Conservation (phyloP, 441 rosid species). For the Bruguiera hainesii region DNA sequence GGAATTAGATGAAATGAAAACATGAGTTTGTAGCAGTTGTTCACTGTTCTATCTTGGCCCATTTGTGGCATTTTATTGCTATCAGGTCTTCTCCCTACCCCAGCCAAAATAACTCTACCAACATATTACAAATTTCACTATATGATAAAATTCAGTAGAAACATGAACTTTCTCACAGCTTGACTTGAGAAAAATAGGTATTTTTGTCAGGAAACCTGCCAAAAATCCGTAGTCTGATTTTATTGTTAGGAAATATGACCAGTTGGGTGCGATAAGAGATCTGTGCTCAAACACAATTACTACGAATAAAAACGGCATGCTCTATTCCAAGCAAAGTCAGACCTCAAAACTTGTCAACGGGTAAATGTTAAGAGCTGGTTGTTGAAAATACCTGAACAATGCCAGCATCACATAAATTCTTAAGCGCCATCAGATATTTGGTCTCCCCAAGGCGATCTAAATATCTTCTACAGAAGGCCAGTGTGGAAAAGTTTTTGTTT, state of each 20-base stretch:
- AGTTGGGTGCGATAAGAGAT: too few relatives aligned
- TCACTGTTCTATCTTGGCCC: background rate
- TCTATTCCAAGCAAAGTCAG: too few relatives aligned
- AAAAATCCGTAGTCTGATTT: too few relatives aligned
- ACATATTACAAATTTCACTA: background rate
- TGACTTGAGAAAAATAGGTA: too few relatives aligned
- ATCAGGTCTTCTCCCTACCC: too few relatives aligned
- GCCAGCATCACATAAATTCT: slow-evolving; percentile 82
- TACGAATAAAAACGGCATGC: too few relatives aligned
- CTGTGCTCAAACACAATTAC: too few relatives aligned
- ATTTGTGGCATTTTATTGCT: background rate
- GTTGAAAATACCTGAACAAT: slow-evolving; percentile 69
- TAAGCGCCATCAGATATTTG: slow-evolving; percentile 79
- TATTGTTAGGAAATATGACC: too few relatives aligned
- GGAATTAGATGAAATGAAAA: background rate
- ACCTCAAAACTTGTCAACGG: too few relatives aligned
- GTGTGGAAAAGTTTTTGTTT: slow-evolving; percentile 87
- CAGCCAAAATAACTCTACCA: background rate
- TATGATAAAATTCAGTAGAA: too few relatives aligned
- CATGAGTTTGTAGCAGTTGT: background rate
- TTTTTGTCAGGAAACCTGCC: too few relatives aligned
- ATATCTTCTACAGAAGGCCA: slow-evolving; percentile 87
- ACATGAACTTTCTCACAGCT: too few relatives aligned
- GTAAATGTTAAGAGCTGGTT: background rate
- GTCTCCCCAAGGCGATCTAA: slow-evolving; percentile 93